Conservation (phyloP, 106 monocot genomes). For the Dendrobium huoshanense region DNA sequence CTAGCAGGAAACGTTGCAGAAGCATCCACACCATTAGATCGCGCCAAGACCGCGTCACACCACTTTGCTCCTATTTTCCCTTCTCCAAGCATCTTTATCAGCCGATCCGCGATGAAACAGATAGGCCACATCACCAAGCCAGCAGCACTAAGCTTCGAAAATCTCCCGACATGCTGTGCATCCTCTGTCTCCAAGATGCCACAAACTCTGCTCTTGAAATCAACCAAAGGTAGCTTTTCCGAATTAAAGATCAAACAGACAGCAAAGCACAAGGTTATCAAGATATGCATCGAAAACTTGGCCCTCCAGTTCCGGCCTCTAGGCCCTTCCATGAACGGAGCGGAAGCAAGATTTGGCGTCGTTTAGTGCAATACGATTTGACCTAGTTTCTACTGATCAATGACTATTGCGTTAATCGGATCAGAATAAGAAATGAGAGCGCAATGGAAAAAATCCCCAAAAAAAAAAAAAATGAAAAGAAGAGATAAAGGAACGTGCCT, state of each 20-base stretch:
- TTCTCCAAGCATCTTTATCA: slow-evolving; percentile 1
- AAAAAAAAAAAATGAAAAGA: neutral
- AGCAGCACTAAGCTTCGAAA: slow-evolving; percentile 5
- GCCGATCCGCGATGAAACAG: neutral
- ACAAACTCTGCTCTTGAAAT: slow-evolving; percentile 3
- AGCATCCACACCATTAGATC: neutral
- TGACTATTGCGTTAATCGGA: neutral
- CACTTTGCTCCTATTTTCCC: neutral
- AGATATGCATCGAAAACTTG: slow-evolving; percentile 6
- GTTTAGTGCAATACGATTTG: neutral
- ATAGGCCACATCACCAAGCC: slow-evolving; percentile 8
- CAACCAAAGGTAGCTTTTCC: slow-evolving; percentile 9
- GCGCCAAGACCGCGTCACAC: neutral
- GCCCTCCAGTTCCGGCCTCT: neutral
- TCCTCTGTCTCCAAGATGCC: slow-evolving; percentile 1
- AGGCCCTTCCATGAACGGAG: neutral
- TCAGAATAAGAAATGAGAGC: neutral
- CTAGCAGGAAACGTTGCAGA: neutral
- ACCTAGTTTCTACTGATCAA: slow-evolving; percentile 1
- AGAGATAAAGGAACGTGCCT: neutral
- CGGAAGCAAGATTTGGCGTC: neutral
- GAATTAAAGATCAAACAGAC: slow-evolving; percentile 6
- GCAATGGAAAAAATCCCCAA: neutral
- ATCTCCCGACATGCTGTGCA: neutral
- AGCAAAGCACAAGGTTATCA: slow-evolving; percentile 4